Evolutionary conservation across 2,329 filamentous ascomycete species (phyloP), one percentile per base, ranked within the genome.

Genomic region (Verticillium dahliae): DNA sequence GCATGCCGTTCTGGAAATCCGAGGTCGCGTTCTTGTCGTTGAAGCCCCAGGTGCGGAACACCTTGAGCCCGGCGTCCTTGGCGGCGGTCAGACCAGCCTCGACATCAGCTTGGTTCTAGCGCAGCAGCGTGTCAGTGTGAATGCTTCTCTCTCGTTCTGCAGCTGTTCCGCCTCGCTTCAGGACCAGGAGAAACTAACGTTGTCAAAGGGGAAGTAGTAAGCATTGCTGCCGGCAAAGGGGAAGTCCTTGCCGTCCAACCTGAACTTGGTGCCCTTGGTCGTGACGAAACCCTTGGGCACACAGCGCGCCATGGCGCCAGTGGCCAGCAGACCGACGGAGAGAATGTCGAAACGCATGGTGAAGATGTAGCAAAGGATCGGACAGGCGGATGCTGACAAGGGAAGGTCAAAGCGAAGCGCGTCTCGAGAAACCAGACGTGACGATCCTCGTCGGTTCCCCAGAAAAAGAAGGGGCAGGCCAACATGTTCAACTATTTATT

Each of bases 31-130:
- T 85, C 68, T 80, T 81, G 70, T 85, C 82, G 66, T 84, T 83
- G 74, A 84, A 85, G n/a, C 81, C 81, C 82, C 82, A 85, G 9
- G 81, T 84, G 35, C 81, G 78, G 68, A 85, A 79, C 4, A 85
- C 81, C 58, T 76, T 81, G 27, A 83, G 70, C 1, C 80, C 80
- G 6, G 80, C 80, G 5, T 77, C 72, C 65, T 78, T 78, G 57
- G 77, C 80, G 22, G 78, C 80, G 6, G 66, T 72, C 59, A 82
- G 69, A 22, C 80, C 80, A 37, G 74, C 73, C 41, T 80, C 76
- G 55, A 80, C 74, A 66, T 83, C 80, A 2, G 75, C 70, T 69
- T 80, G 74, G 66, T 79, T 78, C 79, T 82, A 58, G 4, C 27
- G 27, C 27, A 11, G 7, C 1, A 50, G n/a, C 45, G 9, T 13